Evolutionary conservation across 2,329 filamentous ascomycete species (phyloP).

Genomic region (Pleoardoris graminearum): DNA sequence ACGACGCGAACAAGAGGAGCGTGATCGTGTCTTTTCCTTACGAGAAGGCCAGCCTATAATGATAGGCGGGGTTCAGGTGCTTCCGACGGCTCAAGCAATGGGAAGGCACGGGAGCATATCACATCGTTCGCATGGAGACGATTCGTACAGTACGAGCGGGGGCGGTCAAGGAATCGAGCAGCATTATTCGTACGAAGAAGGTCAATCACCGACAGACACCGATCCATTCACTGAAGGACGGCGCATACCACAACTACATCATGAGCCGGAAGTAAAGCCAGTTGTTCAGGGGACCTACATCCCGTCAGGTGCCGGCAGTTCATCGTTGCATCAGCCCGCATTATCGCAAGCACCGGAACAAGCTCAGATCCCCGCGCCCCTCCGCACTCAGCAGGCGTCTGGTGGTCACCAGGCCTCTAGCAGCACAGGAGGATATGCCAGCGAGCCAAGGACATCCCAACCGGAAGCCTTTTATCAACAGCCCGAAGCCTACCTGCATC

Average conservation of each 20-base stretch:
- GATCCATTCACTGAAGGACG: slow-evolving; percentile 63
- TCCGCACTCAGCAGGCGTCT: slow-evolving; percentile 22
- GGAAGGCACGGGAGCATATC: slow-evolving; percentile 56
- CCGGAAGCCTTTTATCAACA: slow-evolving; percentile 47
- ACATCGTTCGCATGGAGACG: slow-evolving; percentile 44
- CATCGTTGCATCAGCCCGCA: slow-evolving; percentile 22
- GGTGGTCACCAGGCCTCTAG: slow-evolving; percentile 21
- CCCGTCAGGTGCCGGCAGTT: slow-evolving; percentile 33
- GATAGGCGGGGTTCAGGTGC: slow-evolving; percentile 91
- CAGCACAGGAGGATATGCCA: slow-evolving; percentile 25
- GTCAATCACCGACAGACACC: slow-evolving; percentile 59
- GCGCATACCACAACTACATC: slow-evolving; percentile 21
- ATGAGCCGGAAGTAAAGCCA: slow-evolving; percentile 38
- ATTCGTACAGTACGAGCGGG: slow-evolving; percentile 33
- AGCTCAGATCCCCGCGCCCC: slow-evolving; percentile 31
- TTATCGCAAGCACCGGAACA: slow-evolving; percentile 25
- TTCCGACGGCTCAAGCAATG: slow-evolving; percentile 81
- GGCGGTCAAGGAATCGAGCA: slow-evolving; percentile 44
- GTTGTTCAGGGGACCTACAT: slow-evolving; percentile 41
- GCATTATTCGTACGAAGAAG: slow-evolving; percentile 56
- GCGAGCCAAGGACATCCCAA: slow-evolving; percentile 31
- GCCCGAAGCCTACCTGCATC: slow-evolving; percentile 43
- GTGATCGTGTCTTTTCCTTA: slow-evolving; percentile 82
- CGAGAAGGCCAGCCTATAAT: slow-evolving; percentile 85
- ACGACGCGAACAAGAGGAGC: slow-evolving; percentile 87